Evolutionary conservation across 768 basidiomycete species (phyloP), one percentile per base, ranked within the genome.

Genomic region (Naganishia friedmannii): DNA sequence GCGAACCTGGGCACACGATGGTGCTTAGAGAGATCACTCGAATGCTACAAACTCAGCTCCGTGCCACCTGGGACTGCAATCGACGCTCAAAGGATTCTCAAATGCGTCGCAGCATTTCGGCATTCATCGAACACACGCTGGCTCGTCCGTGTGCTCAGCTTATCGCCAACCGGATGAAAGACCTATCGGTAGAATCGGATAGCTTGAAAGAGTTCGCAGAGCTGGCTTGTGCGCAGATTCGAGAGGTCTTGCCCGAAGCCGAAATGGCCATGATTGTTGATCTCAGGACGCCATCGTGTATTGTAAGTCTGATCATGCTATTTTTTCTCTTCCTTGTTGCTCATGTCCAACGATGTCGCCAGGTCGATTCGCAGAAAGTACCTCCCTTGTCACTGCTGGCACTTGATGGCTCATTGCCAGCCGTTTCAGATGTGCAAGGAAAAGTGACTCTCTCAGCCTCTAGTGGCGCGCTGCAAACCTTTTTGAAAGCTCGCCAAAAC

Each of bases 41-140:
- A 31, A 73, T 77, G 73, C 54, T 77, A 32, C 72, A 74, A 54
- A 75, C 74, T 7, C 76, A 77, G 32, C 51, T 77, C 17, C 57
- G 74, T n/a, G 74, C 76, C 2, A 77, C 76, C 3, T 77, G 76
- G 76, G 74, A 77, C 29, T 73, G 76, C 37, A 68, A 74, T 48
- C 56, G 58, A 19, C 48, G 73, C 26, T 74, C 76, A 1, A 63
- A 67, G 13, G 76, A 77, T 28, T 74, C 73, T 5, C 67, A 58
- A 32, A 58, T 67, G 9, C 67, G 73, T 46, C 53, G 68, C 10
- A 69, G 67, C 5, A 37, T 77, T 12, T 70, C 73, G 9, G 70
- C 74, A 12, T 66, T 74, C n/a, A 73, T 77, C 45, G 73, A 77
- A 26, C 66, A 71, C 28, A 66, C 68, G 17, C 66, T 76, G 42